Evolutionary conservation across 805 yeast genomes (phyloP), one percentile per base, ranked within the genome.

Genomic region (Torulaspora delbrueckii): DNA sequence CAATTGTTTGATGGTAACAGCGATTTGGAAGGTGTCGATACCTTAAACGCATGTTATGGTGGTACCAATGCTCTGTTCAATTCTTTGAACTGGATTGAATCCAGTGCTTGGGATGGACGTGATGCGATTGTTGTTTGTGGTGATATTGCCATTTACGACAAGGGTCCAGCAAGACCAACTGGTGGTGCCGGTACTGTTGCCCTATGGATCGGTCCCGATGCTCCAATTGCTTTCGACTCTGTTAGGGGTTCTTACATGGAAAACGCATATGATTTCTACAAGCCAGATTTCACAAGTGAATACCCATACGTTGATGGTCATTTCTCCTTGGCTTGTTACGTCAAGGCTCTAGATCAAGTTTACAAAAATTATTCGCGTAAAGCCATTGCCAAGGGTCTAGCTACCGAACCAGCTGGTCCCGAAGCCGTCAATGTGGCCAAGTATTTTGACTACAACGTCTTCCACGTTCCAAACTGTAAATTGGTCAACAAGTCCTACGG

Each of bases 151-250:
- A 83, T 93, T 57, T 93, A 93, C 71, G 89, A 90, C 60, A 80
- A 90, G 73, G 99, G 99, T 67, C 84, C 95, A 31, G 99, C 99
- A 46, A 84, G 99, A 77, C 99, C 99, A 64, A 93, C 99, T 43
- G 99, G 99, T 69, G 99, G 99, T 74, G 97, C 95, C 45, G 99
- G 99, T 66, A 77, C 95, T 39, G 95, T 91, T 50, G 99, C 99
- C 36, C 60, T 93, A 65, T 80, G 86, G 66, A 86, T 93, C 60
- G 99, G 99, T 42, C 96, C 98, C 43, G 96, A 93, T 65, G 97
- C 99, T 33, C 99, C 99, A 55, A 77, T 93, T 56, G 96, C 87
- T 33, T 82, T 93, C 59, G 98, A 93, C 59, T 72, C 84, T 37
- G 78, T 81, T 49, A 87, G 93, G 73, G 98, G 98, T 53, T 78